A percentile compares a stretch with the other conserved stretches of the same genome.
Evolutionary conservation across 306 rosid genomes (phyloP).

Genomic region (Hylodesmum podocarpum): DNA sequence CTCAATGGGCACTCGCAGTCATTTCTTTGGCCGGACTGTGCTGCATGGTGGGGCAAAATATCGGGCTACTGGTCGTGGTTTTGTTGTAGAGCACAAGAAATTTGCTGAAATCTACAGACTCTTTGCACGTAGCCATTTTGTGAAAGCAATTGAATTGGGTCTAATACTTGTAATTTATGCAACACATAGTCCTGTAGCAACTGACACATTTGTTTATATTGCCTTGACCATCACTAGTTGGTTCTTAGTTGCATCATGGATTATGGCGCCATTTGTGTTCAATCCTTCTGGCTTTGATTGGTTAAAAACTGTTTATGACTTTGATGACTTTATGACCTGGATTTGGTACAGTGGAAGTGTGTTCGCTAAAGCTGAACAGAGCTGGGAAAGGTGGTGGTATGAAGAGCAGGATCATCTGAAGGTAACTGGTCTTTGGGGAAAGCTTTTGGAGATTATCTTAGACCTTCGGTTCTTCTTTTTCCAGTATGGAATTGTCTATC

Average conservation of each 20-base stretch:
- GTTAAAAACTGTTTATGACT: slow-evolving; percentile 54
- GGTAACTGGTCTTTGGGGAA: slow-evolving; percentile 53
- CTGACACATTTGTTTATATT: slow-evolving; percentile 48
- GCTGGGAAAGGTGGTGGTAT: slow-evolving; percentile 57
- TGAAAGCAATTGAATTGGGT: slow-evolving; percentile 55
- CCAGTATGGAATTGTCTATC: slow-evolving; percentile 56
- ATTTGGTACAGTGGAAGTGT: slow-evolving; percentile 52
- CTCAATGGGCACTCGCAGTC: slow-evolving; percentile 55
- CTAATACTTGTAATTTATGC: slow-evolving; percentile 49
- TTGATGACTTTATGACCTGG: slow-evolving; percentile 56
- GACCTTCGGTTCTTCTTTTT: slow-evolving; percentile 53
- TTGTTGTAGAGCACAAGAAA: slow-evolving; percentile 52
- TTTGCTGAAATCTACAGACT: slow-evolving; percentile 54
- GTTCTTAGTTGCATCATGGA: slow-evolving; percentile 53
- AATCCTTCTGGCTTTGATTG: slow-evolving; percentile 61
- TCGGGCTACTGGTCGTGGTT: slow-evolving; percentile 57
- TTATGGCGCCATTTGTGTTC: slow-evolving; percentile 49
- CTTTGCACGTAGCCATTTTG: slow-evolving; percentile 51
- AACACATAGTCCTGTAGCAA: slow-evolving; percentile 47
- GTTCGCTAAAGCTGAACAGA: slow-evolving; percentile 55
- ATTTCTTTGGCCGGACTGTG: slow-evolving; percentile 51
- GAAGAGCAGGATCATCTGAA: slow-evolving; percentile 55
- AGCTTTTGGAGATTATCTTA: slow-evolving; percentile 48
- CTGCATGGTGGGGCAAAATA: slow-evolving; percentile 60
- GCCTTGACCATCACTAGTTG: slow-evolving; percentile 49